phyloP scores from a whole-genome alignment of 805 yeast species.

The Myxozyma lipomycoides region DNA sequence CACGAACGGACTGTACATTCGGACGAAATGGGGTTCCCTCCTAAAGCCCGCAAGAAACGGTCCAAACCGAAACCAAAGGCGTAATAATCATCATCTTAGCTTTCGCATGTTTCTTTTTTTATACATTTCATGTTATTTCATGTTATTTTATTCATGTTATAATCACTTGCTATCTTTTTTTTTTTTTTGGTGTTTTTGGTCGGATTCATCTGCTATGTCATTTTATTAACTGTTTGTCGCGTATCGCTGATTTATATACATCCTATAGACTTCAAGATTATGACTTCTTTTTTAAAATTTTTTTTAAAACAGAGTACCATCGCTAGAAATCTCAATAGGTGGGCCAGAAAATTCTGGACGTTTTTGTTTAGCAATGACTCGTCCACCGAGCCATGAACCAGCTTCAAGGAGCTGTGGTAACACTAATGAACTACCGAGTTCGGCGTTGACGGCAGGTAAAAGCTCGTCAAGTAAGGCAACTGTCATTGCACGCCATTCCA shows the following conservation, averaged over 20 bases:
- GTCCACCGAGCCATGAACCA: conserved; percentile 59
- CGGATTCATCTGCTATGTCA: neutral
- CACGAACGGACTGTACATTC: conserved; percentile 26
- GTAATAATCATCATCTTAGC: too few relatives aligned
- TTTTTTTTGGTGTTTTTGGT: neutral
- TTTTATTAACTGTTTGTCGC: neutral
- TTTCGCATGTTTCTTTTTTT: too few relatives aligned
- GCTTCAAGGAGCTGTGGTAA: conserved; percentile 64
- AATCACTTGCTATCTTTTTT: neutral
- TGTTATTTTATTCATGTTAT: neutral
- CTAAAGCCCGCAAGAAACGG: neutral
- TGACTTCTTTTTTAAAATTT: too few relatives aligned
- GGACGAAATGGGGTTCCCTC: conserved; percentile 2
- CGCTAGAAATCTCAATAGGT: conserved; percentile 58
- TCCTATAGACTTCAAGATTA: neutral
- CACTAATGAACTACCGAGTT: conserved; percentile 38
- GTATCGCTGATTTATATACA: neutral
- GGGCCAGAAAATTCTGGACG: conserved; percentile 55
- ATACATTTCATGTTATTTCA: too few relatives aligned
- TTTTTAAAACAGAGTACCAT: conserved; percentile 58
- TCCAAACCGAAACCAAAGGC: too few relatives aligned
- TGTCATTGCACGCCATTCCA: conserved; percentile 65
- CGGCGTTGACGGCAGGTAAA: conserved; percentile 50
- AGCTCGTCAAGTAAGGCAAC: conserved; percentile 54
- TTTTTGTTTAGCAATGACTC: conserved; percentile 52